These are phyloP conservation scores for Dothideomycetes sp. DNA, from an alignment of 2,329 filamentous ascomycete species.

Conservation along the genomic window DNA sequence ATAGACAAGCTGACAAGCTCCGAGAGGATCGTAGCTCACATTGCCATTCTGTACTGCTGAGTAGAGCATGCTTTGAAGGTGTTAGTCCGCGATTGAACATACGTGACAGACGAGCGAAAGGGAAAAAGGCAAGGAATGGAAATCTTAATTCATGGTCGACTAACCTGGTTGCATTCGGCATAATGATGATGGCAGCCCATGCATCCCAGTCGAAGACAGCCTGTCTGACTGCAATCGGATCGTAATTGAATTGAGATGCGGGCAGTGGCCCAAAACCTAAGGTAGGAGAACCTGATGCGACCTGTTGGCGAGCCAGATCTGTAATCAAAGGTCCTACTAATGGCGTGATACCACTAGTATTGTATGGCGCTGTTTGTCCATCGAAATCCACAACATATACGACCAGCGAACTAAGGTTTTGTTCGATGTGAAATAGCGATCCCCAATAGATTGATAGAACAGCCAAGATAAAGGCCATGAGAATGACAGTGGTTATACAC, in stretches of 20 bases:
- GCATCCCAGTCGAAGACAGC: slow-evolving; percentile 50
- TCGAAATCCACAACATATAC: slow-evolving; percentile 58
- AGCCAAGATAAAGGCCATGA: slow-evolving; percentile 47
- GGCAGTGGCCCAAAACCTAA: slow-evolving; percentile 44
- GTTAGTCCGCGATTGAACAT: too few relatives aligned
- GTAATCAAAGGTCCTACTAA: slow-evolving; percentile 50
- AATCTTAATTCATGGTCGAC: too few relatives aligned
- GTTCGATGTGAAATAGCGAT: slow-evolving; percentile 43
- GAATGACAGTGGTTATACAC: slow-evolving; percentile 37
- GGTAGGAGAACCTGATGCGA: slow-evolving; percentile 31
- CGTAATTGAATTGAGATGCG: slow-evolving; percentile 45
- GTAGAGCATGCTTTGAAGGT: too few relatives aligned
- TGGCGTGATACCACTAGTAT: slow-evolving; percentile 34
- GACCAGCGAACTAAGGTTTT: slow-evolving; percentile 40
- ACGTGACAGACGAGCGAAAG: too few relatives aligned
- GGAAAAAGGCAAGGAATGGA: too few relatives aligned
- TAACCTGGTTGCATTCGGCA: slow-evolving; percentile 49
- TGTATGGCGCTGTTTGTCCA: slow-evolving; percentile 44
- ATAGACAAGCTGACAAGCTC: slow-evolving; percentile 49
- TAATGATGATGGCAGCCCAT: slow-evolving; percentile 55
- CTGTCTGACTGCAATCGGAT: slow-evolving; percentile 48
- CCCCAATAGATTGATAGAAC: slow-evolving; percentile 53
- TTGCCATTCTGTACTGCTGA: slow-evolving; percentile 48
- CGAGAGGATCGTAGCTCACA: slow-evolving; percentile 49
- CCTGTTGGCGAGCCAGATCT: slow-evolving; percentile 36